Evolutionary conservation across 164 flowering plant species (phyloP).

Genomic region (Echeveria elegans): DNA sequence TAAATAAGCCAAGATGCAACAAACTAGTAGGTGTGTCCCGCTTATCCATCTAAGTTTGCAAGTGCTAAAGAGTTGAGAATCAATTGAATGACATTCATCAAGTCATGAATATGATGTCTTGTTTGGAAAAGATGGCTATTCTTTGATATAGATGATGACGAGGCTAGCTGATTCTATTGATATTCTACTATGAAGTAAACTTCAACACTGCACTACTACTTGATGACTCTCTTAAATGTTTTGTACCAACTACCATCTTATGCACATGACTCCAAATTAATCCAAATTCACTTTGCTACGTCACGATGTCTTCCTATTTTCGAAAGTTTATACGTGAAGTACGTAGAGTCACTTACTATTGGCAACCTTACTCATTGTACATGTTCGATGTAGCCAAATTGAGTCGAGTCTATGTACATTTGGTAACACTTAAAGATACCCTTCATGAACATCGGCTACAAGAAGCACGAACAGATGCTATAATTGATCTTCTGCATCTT

Average conservation of each 20-base stretch:
- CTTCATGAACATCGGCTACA: neutral
- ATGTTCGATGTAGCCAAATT: neutral
- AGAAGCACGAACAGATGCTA: neutral
- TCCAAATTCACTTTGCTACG: neutral
- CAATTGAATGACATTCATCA: neutral
- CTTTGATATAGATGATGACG: too few relatives aligned
- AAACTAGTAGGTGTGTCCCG: neutral
- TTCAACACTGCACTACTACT: constrained; percentile 6
- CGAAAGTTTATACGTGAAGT: neutral
- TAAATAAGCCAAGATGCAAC: neutral
- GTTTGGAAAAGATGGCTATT: neutral
- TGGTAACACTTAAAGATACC: neutral
- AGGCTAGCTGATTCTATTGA: neutral
- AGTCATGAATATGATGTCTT: neutral
- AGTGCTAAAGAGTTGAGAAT: too few relatives aligned
- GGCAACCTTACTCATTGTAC: neutral
- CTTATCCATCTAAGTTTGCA: too few relatives aligned
- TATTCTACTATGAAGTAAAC: neutral
- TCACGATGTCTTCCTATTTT: neutral
- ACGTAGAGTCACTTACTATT: neutral
- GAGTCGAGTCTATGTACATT: neutral
- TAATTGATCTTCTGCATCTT: neutral
- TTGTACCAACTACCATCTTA: constrained; percentile 6
- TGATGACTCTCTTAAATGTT: constrained; percentile 3
- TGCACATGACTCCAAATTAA: neutral